A percentile compares a stretch with the other conserved stretches of the same genome.
These are phyloP conservation scores for Mrakia blollopis DNA, from an alignment of 768 basidiomycete genomes.

Conservation along the genomic window DNA sequence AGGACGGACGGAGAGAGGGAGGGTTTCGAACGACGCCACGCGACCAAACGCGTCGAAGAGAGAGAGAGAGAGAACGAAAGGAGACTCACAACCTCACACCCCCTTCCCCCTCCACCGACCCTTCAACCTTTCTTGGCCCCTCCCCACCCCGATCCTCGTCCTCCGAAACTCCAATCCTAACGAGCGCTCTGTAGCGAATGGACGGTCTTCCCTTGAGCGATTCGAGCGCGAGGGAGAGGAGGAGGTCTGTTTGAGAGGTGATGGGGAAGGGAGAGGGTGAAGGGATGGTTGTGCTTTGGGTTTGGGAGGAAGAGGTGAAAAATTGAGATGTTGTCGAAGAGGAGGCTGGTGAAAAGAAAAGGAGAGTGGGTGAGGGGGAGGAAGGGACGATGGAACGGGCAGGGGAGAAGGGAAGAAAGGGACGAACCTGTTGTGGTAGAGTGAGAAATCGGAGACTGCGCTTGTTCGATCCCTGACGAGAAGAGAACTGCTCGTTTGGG, in stretches of 20 bases:
- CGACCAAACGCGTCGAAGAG: background rate
- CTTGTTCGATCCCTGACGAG: background rate
- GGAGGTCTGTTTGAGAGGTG: background rate
- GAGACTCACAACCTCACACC: slow-evolving; percentile 7
- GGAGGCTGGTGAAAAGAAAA: background rate
- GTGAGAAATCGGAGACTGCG: background rate
- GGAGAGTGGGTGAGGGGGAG: background rate
- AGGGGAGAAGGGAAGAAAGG: too few relatives aligned
- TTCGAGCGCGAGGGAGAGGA: slow-evolving; percentile 16
- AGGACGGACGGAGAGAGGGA: background rate
- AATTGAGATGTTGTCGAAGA: background rate
- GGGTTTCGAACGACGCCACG: too few relatives aligned
- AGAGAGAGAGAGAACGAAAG: background rate
- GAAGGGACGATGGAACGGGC: too few relatives aligned
- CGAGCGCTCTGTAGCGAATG: slow-evolving; percentile 6
- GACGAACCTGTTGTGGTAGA: too few relatives aligned
- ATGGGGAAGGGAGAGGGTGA: slow-evolving; percentile 9
- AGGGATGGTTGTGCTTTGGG: background rate
- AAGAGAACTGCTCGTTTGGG: slow-evolving; percentile 14
- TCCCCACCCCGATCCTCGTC: background rate
- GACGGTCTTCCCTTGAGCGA: slow-evolving; percentile 7
- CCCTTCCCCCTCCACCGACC: background rate
- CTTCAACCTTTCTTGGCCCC: slow-evolving; percentile 1
- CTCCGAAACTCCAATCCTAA: background rate
- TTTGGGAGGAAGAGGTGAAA: background rate